These are phyloP conservation scores for Teratosphaeria zuluensis DNA, from an alignment of 2,329 filamentous ascomycete genomes.

Conservation along the genomic window DNA sequence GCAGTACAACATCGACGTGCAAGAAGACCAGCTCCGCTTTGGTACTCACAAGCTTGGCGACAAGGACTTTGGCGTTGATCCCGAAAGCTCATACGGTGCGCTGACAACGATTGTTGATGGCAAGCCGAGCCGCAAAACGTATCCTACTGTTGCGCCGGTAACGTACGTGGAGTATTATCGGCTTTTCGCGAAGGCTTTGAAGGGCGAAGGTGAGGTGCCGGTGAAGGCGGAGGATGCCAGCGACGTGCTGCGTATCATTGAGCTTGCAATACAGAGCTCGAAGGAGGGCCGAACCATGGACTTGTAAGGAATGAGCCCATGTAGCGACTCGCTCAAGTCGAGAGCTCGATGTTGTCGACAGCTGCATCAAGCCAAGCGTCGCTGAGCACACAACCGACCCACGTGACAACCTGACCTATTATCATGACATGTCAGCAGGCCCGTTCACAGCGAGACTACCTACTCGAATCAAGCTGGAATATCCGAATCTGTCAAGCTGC, in stretches of 20 bases:
- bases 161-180: conserved; percentile 63
- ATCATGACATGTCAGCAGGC: no score
- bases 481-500: no score
- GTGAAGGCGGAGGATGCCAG: conserved; percentile 45
- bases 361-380: background rate
- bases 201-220: conserved; percentile 43
- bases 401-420: no score
- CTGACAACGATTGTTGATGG: conserved; percentile 45
- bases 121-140: conserved; percentile 37
- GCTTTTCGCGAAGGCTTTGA: conserved; percentile 42
- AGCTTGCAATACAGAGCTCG: conserved; percentile 46
- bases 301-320: background rate
- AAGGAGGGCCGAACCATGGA: conserved; percentile 37
- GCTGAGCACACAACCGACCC: no score
- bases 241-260: conserved; percentile 47
- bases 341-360: background rate
- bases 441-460: no score
- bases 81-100: conserved; percentile 44
- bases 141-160: conserved; percentile 51
- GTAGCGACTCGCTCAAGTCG: no score
- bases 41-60: conserved; percentile 52
- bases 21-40: conserved; percentile 62
- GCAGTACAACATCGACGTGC: conserved; percentile 53
- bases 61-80: conserved; percentile 55
- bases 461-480: no score